A percentile compares a stretch with the other conserved stretches of the same genome.
These are phyloP conservation scores for Micractinium sp. DNA, from an alignment of 139 green algal genomes.

Conservation along the genomic window DNA sequence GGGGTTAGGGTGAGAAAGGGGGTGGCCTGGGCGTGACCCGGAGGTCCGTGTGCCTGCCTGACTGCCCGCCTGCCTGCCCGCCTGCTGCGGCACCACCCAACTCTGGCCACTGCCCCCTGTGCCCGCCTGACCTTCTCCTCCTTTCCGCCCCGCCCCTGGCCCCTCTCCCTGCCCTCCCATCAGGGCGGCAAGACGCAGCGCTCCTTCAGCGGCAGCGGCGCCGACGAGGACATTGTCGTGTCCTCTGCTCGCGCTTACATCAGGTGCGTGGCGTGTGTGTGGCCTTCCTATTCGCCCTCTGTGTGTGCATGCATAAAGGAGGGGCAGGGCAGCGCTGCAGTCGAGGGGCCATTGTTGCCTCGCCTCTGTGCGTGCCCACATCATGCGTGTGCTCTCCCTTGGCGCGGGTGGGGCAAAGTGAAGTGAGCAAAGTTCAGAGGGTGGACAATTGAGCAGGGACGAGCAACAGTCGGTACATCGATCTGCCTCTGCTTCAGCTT, in stretches of 20 bases:
- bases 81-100: neutral
- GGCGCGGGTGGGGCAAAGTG: neutral
- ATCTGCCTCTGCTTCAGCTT: too few relatives aligned
- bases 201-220: constrained; percentile 81
- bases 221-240: constrained; percentile 96
- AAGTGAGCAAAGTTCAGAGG: too few relatives aligned
- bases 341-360: neutral
- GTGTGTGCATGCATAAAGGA: too few relatives aligned
- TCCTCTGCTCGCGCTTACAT: constrained; percentile 90
- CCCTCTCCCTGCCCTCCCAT: neutral
- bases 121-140: neutral
- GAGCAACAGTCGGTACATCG: too few relatives aligned
- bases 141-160: neutral
- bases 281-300: neutral
- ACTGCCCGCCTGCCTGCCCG: too few relatives aligned
- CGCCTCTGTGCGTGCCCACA: neutral
- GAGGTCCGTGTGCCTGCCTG: too few relatives aligned
- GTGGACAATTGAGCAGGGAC: too few relatives aligned
- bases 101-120: neutral
- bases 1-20: too few relatives aligned
- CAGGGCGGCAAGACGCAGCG: constrained; percentile 63
- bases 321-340: neutral
- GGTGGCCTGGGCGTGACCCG: too few relatives aligned
- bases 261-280: neutral
- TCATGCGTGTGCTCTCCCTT: neutral